A percentile compares a stretch with the other conserved stretches of the same genome.
Conservation (phyloP, 495 filamentous ascomycete genomes). For the Barbatosphaeria neglecta region DNA sequence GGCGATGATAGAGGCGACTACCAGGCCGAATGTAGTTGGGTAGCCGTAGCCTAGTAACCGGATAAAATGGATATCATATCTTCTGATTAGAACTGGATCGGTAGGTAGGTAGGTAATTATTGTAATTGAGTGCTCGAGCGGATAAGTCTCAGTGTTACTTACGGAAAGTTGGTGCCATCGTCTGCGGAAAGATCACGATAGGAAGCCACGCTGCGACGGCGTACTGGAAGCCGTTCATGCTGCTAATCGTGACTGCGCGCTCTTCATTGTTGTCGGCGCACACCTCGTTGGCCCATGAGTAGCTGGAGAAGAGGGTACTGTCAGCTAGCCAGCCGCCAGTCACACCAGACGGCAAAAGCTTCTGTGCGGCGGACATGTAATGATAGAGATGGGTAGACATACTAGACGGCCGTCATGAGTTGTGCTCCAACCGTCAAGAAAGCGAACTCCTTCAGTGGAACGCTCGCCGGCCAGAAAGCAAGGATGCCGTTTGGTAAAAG, state of each 20-base stretch:
- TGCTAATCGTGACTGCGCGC: conserved; percentile 35
- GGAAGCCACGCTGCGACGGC: conserved; percentile 35
- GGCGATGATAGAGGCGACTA: conserved; percentile 12
- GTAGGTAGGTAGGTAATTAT: not conserved
- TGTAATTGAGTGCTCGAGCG: not conserved
- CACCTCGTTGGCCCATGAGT: conserved; percentile 40
- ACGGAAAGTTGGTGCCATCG: conserved; percentile 26
- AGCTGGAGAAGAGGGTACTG: conserved; percentile 11
- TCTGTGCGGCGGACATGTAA: not conserved
- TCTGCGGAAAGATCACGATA: conserved; percentile 28
- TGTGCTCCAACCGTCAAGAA: conserved; percentile 23
- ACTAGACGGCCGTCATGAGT: conserved; percentile 23
- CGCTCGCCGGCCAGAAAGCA: conserved; percentile 39
- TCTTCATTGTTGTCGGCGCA: conserved; percentile 36
- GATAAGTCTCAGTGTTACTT: conserved; percentile 2
- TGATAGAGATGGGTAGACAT: not conserved
- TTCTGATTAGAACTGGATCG: not conserved
- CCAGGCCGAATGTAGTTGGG: conserved; percentile 14
- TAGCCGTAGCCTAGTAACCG: conserved; percentile 11
- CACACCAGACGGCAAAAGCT: not conserved
- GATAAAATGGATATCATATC: not conserved
- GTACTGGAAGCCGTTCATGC: conserved; percentile 41
- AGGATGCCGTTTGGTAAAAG: conserved; percentile 27
- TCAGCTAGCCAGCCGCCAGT: not conserved
- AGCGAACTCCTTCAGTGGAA: conserved; percentile 37